Evolutionary conservation across 805 yeast genomes (phyloP).

Genomic region (Yarrowia divulgata): DNA sequence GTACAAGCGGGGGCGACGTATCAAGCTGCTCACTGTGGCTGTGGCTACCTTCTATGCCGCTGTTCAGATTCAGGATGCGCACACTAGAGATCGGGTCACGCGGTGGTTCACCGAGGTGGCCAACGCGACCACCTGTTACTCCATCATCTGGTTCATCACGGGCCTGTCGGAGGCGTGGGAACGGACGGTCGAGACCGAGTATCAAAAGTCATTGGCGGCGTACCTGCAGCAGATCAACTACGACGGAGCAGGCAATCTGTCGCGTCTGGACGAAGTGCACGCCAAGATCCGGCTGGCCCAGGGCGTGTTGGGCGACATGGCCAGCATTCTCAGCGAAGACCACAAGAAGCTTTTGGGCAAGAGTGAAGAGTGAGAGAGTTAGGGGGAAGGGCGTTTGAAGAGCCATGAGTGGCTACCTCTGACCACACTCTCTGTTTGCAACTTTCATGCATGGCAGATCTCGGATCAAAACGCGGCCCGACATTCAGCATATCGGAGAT

Average conservation of each 20-base stretch:
- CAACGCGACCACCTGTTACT: conserved; percentile 35
- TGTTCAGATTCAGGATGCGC: conserved; percentile 17
- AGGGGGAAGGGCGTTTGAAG: neutral
- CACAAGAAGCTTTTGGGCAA: conserved; percentile 16
- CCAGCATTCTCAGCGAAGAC: conserved; percentile 34
- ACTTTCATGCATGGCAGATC: conserved; percentile 20
- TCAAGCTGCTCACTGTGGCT: conserved; percentile 30
- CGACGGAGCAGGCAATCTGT: conserved; percentile 31
- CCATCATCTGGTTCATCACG: conserved; percentile 36
- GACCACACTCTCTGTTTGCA: neutral
- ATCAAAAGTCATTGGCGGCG: conserved; percentile 22
- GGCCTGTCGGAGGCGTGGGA: conserved; percentile 32
- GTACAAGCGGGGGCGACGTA: conserved; percentile 34
- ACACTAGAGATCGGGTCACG: neutral
- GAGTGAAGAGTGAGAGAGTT: conserved; percentile 1
- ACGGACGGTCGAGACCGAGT: conserved; percentile 21
- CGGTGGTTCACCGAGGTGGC: conserved; percentile 37
- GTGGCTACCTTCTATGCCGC: conserved; percentile 32
- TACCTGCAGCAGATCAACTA: conserved; percentile 25
- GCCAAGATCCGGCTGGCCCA: conserved; percentile 32
- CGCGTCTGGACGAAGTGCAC: conserved; percentile 5
- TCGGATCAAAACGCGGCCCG: neutral
- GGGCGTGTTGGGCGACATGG: conserved; percentile 34
- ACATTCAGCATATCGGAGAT: conserved; percentile 4
- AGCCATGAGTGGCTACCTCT: conserved; percentile 2